Evolutionary conservation across 306 rosid genomes (phyloP), one percentile per base, ranked within the genome.

Genomic region (Lathyrus sativus): DNA sequence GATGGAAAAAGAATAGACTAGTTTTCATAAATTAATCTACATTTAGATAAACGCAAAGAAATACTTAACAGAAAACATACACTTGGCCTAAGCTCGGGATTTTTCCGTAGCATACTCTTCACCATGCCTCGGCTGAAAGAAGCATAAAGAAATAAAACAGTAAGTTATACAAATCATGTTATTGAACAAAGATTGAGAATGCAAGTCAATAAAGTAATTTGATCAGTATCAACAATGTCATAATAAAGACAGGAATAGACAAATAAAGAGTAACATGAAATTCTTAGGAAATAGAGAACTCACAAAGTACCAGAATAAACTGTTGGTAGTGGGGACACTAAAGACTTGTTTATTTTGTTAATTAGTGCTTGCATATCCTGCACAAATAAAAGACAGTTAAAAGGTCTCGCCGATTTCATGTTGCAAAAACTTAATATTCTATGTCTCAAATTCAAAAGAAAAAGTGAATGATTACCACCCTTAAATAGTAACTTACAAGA

Each of bases 351-450:
- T 76, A 93, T 93, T 84, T 90, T 93, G 87, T 80, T 90, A 54
- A 93, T 88, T 70, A 90, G 78, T 60, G 97, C 86, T 80, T 88
- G 99, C 80, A 93, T 93, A 77, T 93, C 97, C 97, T 93, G 96
- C 78, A 33, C 81, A 82, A 43, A 77, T 33, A 66, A n/a, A 79
- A 67, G 55, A 74, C 17, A 61, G 46, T 10, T 33, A 65, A 51
- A 33, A 77, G 12, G 44, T 11, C 39, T 28, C 56, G 41, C 7
- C 42, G 24, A 35, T 35, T 56, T 55, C 11, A 56, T 22, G 3
- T 15, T 46, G 22, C 8, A 51, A 46, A 41, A 72, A 35, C 15
- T 15, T 24, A 61, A 49, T 14, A 43, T 70, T 53, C 35, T 28
- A 50, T 37, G 64, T 19, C 50, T 62, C 75, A 72, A 73, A 61